Evolutionary conservation across 352 stramenopile genomes (phyloP), one percentile per base, ranked within the genome.

Genomic region (Lagenidium giganteum): DNA sequence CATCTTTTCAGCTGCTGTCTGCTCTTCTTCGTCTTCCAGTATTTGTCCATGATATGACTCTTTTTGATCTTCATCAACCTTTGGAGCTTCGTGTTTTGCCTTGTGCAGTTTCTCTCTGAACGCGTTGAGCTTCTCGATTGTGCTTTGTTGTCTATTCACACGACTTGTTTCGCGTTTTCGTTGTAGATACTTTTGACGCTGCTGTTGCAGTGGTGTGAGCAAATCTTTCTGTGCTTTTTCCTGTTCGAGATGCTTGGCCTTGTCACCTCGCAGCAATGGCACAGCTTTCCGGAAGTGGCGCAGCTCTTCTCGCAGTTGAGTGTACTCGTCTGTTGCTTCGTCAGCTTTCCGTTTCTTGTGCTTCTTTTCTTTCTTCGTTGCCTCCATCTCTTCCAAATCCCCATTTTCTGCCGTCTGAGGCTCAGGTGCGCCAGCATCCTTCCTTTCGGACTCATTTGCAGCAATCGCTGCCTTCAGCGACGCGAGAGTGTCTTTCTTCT

Each of bases 171-270:
- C 48, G 29, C 83, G 82, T 38, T 87, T 89, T 20, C 67, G 51
- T 47, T 79, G 61, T 23, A 87, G 31, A 33, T 80, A 87, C 53
- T 88, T 88, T 46, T 75, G 63, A 4, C 81, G 72, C 30, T 86
- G 73, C 33, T 87, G 71, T 41, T 92, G 79, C 28, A 89, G 48
- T 8, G 79, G 79, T 16, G 76, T 88, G 14, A 92, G 53, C 67
- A 89, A 83, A 24, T 92, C 70, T 30, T 83, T 61, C 18, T 65
- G 70, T 3, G 74, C 67, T 22, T 74, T 67, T 3, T 66, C 70
- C 8, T 66, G 56, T 5, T 89, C 68, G 33, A 70, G 59, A 18
- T 79, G 67, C 17, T 76, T 71, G 3, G 75, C 64, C 47, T 86
- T 79, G 17, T 71, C 54, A 1, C 72, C 72, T 46, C 83, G 65